Evolutionary conservation across 805 yeast genomes (phyloP), one percentile per base, ranked within the genome.

Genomic region (Allodekkera sacchari): DNA sequence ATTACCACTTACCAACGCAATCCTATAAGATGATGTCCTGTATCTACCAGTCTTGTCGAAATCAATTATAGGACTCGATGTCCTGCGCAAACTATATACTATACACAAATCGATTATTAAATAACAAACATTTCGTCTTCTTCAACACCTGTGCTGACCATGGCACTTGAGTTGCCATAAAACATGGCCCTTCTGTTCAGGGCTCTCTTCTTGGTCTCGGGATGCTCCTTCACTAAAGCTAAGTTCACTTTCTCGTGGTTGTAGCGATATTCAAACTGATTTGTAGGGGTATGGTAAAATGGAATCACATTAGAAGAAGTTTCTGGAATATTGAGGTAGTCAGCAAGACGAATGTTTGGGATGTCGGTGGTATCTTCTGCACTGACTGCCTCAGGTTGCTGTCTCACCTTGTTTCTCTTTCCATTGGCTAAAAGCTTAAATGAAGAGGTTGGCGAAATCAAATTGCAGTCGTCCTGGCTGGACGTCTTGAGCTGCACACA

Each of bases 111-210:
- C 12, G 7, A 5, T 18, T 6, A 13, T 22, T 23, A 36, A 12
- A 36, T 30, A 12, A 34, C 20, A 12, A 34, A 33, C 11, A 31
- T 37, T 17, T 30, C 32, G 11, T 34, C 17, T 15, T 30, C 23
- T 17, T 30, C 18, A 9, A 33, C 20, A 17, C 36, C 35, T 26
- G 40, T 33, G 20, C 43, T 46, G 14, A 54, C 51, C 61, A 55
- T 53, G 34, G 54, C 55, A 16, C 43, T 37, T 16, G 47, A 51
- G 27, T 46, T 50, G 7, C 59, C 59, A 16, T 49, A 45, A 32
- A 52, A 44, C 13, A 55, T 31, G 6, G 61, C 56, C 18, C 54
- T 40, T 28, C 43, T 51, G 25, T 54, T 55, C 24, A 55, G 32
- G 3, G 61, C 55, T 14, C 48, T 52, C 19, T 31, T 36, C 7